Base-by-base conservation (phyloP, 73 alveolate species). In the Diophrys sp. region DNA sequence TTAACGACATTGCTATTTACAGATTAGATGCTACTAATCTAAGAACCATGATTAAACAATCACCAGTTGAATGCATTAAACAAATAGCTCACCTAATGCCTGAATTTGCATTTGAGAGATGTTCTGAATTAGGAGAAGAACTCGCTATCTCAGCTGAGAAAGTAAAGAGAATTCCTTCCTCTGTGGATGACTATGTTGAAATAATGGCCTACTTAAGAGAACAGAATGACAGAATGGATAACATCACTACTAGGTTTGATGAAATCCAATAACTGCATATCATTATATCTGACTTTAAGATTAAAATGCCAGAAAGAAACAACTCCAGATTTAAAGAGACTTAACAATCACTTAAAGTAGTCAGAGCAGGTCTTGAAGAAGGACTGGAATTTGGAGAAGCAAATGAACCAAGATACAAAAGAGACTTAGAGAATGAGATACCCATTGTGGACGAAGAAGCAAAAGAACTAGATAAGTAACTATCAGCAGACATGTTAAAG, bases 351-450 rank as follows among this genome's bases (percentile, higher is more conserved):
- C 75, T 94, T 18, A 84, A 78, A 53, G 54, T 78, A 26, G 80
- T 93, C 25, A 89, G 94, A 69, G 72, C 74, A 68, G 89, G 81
- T 62, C 83, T 94, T 31, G 91, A 87, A 55, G 95, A 93, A 84
- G 94, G 92, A 0, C 78, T 87, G 66, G 97, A 91, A 27, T 68
- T 90, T 23, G 93, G 89, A 25, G 97, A 94, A 81, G 84, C 85
- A 33, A 85, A 91, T 81, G 89, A 89, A 72, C 74, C 73, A 30
- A 84, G 82, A 62, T 94, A 91, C 79, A 91, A 91, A 74, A 88
- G 84, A 67, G 91, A 91, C 69, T 84, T 94, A 33, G 83, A 75
- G 0, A 75, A 56, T 32, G 74, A 54, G 31, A 57, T 75, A 0
- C 83, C 83, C n/a, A n/a, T n/a, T n/a, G n/a, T n/a, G n/a, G n/a